phyloP scores from a whole-genome alignment of 1,139 yeast species.

The Suhomyces wounanorum region DNA sequence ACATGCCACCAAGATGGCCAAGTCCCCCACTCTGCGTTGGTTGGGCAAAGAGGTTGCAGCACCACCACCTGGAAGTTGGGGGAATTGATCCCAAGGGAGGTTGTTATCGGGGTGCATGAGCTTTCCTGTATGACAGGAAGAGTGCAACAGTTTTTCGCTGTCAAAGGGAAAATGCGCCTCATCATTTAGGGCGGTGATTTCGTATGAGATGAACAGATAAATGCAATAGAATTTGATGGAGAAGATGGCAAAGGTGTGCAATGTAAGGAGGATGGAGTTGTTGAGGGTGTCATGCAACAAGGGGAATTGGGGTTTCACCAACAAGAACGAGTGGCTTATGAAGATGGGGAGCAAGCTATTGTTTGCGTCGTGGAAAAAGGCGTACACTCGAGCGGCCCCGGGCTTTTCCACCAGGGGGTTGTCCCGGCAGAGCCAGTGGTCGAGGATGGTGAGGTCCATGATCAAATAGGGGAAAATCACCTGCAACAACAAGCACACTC shows the following conservation, averaged over 20 bases:
- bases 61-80: neutral
- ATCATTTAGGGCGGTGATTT: constrained; percentile 18
- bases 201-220: constrained; percentile 28
- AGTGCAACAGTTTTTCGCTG: neutral
- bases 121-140: neutral
- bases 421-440: constrained; percentile 4
- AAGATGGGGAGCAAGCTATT: constrained; percentile 32
- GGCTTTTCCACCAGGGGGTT: neutral
- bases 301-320: constrained; percentile 22
- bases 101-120: neutral
- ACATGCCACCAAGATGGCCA: neutral
- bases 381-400: neutral
- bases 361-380: constrained; percentile 24
- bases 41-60: neutral
- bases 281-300: constrained; percentile 7
- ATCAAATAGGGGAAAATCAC: constrained; percentile 23
- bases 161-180: neutral
- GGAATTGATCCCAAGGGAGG: neutral
- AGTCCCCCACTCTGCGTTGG: neutral
- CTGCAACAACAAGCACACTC: constrained; percentile 18
- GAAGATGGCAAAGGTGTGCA: constrained; percentile 21
- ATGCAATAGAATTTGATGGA: constrained; percentile 31
- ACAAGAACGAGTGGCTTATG: constrained; percentile 30
- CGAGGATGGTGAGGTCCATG: constrained; percentile 17
- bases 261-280: neutral